Base-by-base conservation (phyloP, 2,329 filamentous ascomycete species). In the Emydomyces testavorans region DNA sequence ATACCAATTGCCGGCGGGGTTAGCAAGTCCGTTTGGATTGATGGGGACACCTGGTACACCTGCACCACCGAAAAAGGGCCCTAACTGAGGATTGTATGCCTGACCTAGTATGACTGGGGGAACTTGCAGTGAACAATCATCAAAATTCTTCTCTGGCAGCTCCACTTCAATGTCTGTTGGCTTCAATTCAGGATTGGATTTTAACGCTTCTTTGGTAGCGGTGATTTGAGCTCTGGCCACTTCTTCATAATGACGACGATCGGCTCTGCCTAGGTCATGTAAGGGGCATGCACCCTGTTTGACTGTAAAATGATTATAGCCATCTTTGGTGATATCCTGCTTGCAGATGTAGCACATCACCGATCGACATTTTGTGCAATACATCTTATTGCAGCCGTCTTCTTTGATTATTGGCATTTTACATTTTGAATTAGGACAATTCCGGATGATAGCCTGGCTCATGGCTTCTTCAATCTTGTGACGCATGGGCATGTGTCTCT, bases 321-420 rank as follows among this genome's bases (percentile, higher is more conserved):
- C 63, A 13, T 58, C 65, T 49, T 73, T 76, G 1, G 77, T 76
- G 18, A 78, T 68, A 39, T 73, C 64, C 56, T 81, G 71, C 18
- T 79, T 80, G 65, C 87, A 94, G 35, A 65, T 57, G 52, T 71
- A 76, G 63, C 77, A 80, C 62, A 79, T 76, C 6, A 68, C 13
- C 7, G 29, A 32, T 3, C 50, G 36, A 72, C 71, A 80, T n/a
- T 74, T 73, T 0, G 76, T 70, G 62, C 87, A 94, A 0, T 63
- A 73, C 76, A 94, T 85, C 65, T 89, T 89, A 67, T 93, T 93
- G 68, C 87, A 94, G 2, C 87, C 87, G 26, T 69, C 62, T 29
- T 81, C 76, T 60, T 93, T 94, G 61, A 93, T 75, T 57, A 90
- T 92, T 0, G 80, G 78, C n/a, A 78, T 76, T n/a, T 73, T 69